Evolutionary conservation across 768 basidiomycete species (phyloP).

Genomic region (Tulasnella calospora): DNA sequence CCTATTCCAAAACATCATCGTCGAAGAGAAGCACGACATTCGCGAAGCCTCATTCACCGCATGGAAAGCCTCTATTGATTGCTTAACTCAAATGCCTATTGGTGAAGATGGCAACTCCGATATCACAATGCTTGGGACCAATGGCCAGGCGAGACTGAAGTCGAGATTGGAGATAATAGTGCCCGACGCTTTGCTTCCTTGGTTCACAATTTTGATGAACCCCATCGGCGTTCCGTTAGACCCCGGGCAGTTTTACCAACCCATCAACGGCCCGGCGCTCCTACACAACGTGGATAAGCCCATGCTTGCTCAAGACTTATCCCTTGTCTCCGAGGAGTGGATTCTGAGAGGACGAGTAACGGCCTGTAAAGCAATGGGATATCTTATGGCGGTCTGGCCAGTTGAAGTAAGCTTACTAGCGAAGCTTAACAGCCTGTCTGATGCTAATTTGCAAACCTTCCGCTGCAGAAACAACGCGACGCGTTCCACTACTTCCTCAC

Average conservation of each 20-base stretch:
- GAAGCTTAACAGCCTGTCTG: background rate
- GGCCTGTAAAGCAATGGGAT: slow-evolving; percentile 70
- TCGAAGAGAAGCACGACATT: slow-evolving; percentile 84
- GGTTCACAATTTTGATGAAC: slow-evolving; percentile 86
- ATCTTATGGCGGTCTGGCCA: slow-evolving; percentile 65
- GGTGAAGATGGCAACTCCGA: background rate
- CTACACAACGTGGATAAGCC: slow-evolving; percentile 94
- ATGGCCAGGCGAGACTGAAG: background rate
- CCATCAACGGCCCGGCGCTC: slow-evolving; percentile 47
- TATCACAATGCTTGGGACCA: background rate
- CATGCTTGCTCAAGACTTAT: slow-evolving; percentile 85
- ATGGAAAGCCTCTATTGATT: slow-evolving; percentile 68
- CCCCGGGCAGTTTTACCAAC: slow-evolving; percentile 59
- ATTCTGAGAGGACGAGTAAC: slow-evolving; percentile 76
- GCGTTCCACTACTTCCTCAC: slow-evolving; percentile 68
- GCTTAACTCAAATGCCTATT: slow-evolving; percentile 38
- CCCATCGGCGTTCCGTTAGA: slow-evolving; percentile 81
- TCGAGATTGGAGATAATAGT: background rate
- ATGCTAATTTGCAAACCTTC: background rate
- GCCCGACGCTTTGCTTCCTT: slow-evolving; percentile 39
- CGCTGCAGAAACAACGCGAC: slow-evolving; percentile 44
- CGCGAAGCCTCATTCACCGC: slow-evolving; percentile 64
- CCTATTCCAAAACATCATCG: slow-evolving; percentile 88
- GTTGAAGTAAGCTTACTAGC: slow-evolving; percentile 43
- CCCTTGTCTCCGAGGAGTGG: slow-evolving; percentile 69